Base-by-base conservation (phyloP, 139 green algal species). In the Ettlia oleoabundans region DNA sequence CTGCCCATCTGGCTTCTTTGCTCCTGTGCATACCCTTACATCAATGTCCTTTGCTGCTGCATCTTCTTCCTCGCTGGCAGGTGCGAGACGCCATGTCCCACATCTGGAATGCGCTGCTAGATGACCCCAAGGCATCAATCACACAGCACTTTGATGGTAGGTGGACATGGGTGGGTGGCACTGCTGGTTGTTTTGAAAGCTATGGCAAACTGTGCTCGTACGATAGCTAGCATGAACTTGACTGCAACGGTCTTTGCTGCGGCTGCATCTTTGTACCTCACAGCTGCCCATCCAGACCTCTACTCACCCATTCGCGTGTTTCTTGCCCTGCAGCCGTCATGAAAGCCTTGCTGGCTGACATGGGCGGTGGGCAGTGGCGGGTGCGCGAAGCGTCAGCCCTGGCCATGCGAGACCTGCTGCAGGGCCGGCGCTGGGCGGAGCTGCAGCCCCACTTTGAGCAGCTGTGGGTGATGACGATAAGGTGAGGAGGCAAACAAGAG, bases 51-150 rank as follows among this genome's bases (percentile, higher is more conserved):
- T 40, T 24, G 69, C 13, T 40, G 3, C 7, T 62, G 40, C 21
- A 32, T 9, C 38, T 24, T 41, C 21, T 13, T 5, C 22, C 22
- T 58, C 5, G 28, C 24, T n/a, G 30, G n/a, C 68, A 84, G 79
- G 80, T 85, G 32, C 58, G 58, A 1, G 80, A 75, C 30, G 80
- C 84, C 40, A 88, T 88, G 84, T 51, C 52, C 15, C 84, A 86
- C 71, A 98, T 98, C 86, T 98, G 95, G 94, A 63, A 84, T 15
- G 85, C 92, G 0, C 89, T 98, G 73, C 83, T 98, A 41, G 84
- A 90, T 52, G 91, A 98, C 68, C 87, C 92, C 1, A 86, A 88
- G 30, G 81, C 73, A 42, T 78, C 90, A 1, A 53, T 96, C 9
- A 90, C 93, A 53, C 58, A 83, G 41, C 85, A 97, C 86, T 96